Evolutionary conservation across 75 land plant genomes (phyloP).

Genomic region (Pinus taeda): DNA sequence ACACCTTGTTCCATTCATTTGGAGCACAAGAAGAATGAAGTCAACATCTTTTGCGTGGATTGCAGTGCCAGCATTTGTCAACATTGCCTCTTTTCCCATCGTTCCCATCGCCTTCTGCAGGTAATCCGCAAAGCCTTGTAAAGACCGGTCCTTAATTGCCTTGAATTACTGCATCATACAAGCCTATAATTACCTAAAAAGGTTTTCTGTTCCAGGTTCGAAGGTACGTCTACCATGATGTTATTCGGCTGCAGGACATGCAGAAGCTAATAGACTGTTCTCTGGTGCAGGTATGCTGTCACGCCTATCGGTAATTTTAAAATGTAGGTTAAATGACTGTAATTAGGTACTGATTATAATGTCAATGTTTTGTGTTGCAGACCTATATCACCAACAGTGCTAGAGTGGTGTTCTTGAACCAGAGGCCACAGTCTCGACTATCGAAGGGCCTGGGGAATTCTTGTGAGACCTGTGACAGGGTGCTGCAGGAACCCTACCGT

Average conservation of each 20-base stretch:
- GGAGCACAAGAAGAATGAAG: constrained; percentile 62
- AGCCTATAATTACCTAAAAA: not conserved
- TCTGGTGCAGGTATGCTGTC: constrained; percentile 62
- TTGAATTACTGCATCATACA: too few relatives aligned
- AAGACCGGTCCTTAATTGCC: not conserved
- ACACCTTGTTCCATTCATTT: constrained; percentile 47
- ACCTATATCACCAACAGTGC: constrained; percentile 71
- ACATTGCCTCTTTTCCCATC: constrained; percentile 45
- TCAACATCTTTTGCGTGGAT: constrained; percentile 72
- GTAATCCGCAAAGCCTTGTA: constrained; percentile 10
- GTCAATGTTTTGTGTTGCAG: constrained; percentile 16
- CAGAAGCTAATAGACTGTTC: constrained; percentile 87
- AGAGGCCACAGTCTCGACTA: constrained; percentile 50
- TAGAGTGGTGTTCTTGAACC: constrained; percentile 66
- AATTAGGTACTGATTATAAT: not conserved
- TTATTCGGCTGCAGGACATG: constrained; percentile 85
- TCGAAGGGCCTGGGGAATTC: constrained; percentile 41
- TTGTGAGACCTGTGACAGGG: constrained; percentile 63
- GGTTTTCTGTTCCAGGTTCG: constrained; percentile 44
- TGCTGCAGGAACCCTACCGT: constrained; percentile 50
- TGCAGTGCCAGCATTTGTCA: constrained; percentile 64
- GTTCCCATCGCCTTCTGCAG: constrained; percentile 60
- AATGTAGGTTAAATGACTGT: not conserved
- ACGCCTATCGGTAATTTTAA: not conserved
- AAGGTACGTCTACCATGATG: constrained; percentile 94